Conservation (phyloP, 225 moss, liverwort and hornwort species). For the Marchantia paleacea region DNA sequence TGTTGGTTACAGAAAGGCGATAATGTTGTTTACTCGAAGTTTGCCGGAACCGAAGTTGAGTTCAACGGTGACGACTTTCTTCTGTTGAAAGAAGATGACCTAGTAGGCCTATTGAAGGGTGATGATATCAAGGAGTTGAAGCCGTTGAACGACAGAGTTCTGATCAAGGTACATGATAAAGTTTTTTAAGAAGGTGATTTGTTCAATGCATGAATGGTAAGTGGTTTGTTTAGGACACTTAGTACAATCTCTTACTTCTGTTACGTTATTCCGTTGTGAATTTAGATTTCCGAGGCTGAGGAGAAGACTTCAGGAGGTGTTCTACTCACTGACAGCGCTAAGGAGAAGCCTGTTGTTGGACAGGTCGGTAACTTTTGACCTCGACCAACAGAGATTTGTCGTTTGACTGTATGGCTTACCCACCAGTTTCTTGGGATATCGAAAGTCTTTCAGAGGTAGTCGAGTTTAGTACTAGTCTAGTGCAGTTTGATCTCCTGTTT, state of each 20-base stretch:
- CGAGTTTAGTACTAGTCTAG: too few species aligned
- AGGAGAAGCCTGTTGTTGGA: slow-evolving; percentile 93
- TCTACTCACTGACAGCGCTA: slow-evolving; percentile 88
- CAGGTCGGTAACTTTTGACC: slow-evolving; percentile 29
- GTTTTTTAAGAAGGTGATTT: background rate
- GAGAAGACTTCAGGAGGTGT: slow-evolving; percentile 86
- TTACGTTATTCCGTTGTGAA: background rate
- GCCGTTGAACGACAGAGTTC: slow-evolving; percentile 79
- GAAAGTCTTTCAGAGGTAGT: background rate
- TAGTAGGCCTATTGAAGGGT: slow-evolving; percentile 65
- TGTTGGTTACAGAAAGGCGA: slow-evolving; percentile 48
- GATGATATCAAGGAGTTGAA: slow-evolving; percentile 84
- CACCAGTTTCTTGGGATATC: too few species aligned
- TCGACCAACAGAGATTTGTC: too few species aligned
- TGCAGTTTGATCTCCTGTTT: too few species aligned
- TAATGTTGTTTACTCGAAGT: slow-evolving; percentile 84
- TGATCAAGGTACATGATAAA: slow-evolving; percentile 39
- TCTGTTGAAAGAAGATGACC: slow-evolving; percentile 85
- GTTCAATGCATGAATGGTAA: background rate
- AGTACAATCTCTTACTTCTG: background rate
- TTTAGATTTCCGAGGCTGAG: slow-evolving; percentile 65
- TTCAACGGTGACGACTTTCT: slow-evolving; percentile 77
- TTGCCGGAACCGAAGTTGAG: slow-evolving; percentile 92
- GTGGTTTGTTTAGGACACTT: too few species aligned
- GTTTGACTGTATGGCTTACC: too few species aligned